Evolutionary conservation across 805 yeast genomes (phyloP).

Genomic region (Saturnispora besseyi): DNA sequence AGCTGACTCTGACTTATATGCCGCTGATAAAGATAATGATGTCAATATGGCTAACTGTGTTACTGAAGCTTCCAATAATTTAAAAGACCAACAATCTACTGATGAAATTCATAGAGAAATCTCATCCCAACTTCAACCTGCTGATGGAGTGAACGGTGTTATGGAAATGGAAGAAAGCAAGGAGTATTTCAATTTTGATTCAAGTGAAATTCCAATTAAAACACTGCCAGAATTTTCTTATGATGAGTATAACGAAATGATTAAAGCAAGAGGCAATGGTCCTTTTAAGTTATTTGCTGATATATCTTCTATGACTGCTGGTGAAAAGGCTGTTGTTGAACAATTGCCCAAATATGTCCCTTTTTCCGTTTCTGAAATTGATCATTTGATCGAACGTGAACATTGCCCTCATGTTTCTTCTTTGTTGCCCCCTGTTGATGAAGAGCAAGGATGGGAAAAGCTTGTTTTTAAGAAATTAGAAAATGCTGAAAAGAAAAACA

Average conservation of each 20-base stretch:
- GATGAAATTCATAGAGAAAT: not conserved
- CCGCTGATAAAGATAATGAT: conserved; percentile 9
- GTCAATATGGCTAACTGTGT: not conserved
- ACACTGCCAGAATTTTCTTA: conserved; percentile 24
- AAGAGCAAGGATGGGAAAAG: conserved; percentile 51
- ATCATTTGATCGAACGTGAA: conserved; percentile 24
- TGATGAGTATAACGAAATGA: conserved; percentile 21
- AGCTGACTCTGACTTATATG: not conserved
- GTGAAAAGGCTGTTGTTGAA: conserved; percentile 40
- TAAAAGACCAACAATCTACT: not conserved
- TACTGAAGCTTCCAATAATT: not conserved
- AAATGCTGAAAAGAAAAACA: conserved; percentile 34
- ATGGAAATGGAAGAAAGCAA: not conserved
- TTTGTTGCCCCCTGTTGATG: conserved; percentile 55
- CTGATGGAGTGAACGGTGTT: not conserved
- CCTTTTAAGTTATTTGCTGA: conserved; percentile 43
- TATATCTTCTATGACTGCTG: conserved; percentile 33
- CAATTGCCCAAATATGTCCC: conserved; percentile 41
- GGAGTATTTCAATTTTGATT: conserved; percentile 17
- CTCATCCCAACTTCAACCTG: not conserved
- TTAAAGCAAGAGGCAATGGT: conserved; percentile 4
- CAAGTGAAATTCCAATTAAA: conserved; percentile 26
- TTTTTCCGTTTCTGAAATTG: conserved; percentile 31
- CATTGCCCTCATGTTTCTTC: conserved; percentile 51
- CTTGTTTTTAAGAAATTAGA: conserved; percentile 41